These are phyloP conservation scores for Limonium bicolor DNA, from an alignment of 148 eudicot genomes.

Conservation along the genomic window DNA sequence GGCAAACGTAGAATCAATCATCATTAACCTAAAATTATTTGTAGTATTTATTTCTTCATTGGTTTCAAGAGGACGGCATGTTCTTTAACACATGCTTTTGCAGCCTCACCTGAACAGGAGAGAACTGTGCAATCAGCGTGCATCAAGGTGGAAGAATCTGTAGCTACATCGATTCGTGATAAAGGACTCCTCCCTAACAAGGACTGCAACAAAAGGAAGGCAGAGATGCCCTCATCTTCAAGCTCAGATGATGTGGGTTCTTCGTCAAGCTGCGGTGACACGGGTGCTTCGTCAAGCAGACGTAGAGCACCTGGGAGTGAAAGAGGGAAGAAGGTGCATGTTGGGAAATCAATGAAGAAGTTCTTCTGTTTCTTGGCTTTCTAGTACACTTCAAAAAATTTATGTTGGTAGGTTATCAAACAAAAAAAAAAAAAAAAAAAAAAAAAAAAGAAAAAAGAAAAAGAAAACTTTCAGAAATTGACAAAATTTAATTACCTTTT, in stretches of 20 bases:
- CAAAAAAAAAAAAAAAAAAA: neutral
- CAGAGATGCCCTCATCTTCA: neutral
- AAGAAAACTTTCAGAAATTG: too few species aligned
- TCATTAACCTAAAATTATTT: too few species aligned
- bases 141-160: neutral
- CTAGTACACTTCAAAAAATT: neutral
- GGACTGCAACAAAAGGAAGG: neutral
- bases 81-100: too few species aligned
- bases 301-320: neutral
- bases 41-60: too few species aligned
- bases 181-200: conserved; percentile 1
- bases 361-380: conserved; percentile 3
- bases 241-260: neutral
- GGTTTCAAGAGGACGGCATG: too few species aligned
- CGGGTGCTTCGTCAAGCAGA: neutral
- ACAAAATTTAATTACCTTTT: too few species aligned
- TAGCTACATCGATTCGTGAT: neutral
- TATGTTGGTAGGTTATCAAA: neutral
- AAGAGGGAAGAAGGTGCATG: neutral
- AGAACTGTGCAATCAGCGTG: too few species aligned
- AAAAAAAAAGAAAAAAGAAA: neutral
- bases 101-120: too few species aligned
- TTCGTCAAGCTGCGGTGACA: conserved; percentile 1
- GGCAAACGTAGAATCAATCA: too few species aligned
- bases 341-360: neutral